Conservation (phyloP, 2,329 filamentous ascomycete genomes). For the Talaromyces sp. region DNA sequence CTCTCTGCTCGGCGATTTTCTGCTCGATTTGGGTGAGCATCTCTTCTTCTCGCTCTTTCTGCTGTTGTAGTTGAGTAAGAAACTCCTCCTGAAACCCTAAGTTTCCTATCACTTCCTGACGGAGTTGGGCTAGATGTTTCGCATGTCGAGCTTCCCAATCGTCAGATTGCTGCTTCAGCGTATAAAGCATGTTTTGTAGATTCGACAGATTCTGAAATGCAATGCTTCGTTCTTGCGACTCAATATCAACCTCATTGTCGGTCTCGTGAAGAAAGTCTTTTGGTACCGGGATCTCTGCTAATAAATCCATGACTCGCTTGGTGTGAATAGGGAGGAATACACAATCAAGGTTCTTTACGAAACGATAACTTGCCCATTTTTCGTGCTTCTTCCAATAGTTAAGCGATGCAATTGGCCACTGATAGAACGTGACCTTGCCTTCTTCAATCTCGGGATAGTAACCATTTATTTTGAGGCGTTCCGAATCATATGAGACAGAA, state of each 20-base stretch:
- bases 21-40: not conserved
- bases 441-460: constrained; percentile 23
- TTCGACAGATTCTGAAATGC: not conserved
- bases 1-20: not conserved
- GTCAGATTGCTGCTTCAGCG: not conserved
- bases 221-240: not conserved
- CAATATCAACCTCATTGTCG: not conserved
- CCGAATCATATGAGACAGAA: constrained; percentile 25
- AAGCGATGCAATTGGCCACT: not conserved
- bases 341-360: constrained; percentile 1
- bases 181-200: not conserved
- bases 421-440: constrained; percentile 15
- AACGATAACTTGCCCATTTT: constrained; percentile 2
- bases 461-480: constrained; percentile 24
- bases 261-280: not conserved
- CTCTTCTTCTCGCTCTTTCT: not conserved
- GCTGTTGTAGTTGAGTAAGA: not conserved
- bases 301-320: not conserved
- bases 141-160: not conserved
- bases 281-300: not conserved
- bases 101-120: not conserved
- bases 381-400: not conserved
- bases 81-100: not conserved
- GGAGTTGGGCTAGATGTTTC: not conserved
- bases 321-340: not conserved